Conservation (phyloP, 2,329 filamentous ascomycete species). For the Colletotrichum coccodes region DNA sequence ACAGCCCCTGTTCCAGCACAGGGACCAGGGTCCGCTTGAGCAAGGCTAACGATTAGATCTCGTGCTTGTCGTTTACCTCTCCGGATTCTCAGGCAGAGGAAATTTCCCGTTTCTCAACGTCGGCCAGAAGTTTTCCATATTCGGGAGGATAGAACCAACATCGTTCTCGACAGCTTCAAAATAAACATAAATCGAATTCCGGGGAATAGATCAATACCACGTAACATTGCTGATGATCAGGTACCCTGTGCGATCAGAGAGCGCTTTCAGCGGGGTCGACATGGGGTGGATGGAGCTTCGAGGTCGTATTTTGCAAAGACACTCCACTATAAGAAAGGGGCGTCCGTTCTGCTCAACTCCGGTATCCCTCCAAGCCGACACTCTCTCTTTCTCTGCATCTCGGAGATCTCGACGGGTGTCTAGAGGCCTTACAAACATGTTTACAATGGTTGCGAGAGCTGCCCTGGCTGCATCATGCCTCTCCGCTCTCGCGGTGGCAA, state of each 20-base stretch:
- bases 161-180: neutral
- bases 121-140: too few relatives aligned
- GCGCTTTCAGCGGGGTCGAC: neutral
- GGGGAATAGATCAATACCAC: neutral
- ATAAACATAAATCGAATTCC: neutral
- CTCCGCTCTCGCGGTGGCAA: neutral
- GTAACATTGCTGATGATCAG: neutral
- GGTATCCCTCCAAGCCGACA: neutral
- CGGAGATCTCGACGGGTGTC: neutral
- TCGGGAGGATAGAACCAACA: too few relatives aligned
- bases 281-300: neutral
- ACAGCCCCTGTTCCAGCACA: too few relatives aligned
- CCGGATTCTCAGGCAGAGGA: too few relatives aligned
- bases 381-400: neutral
- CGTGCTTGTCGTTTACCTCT: too few relatives aligned
- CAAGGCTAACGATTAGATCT: too few relatives aligned
- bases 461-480: slow-evolving; percentile 12
- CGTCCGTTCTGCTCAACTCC: neutral
- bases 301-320: neutral
- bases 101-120: too few relatives aligned
- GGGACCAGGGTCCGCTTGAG: too few relatives aligned
- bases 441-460: slow-evolving; percentile 1
- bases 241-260: neutral
- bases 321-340: neutral
- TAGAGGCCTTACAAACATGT: slow-evolving; percentile 23